Evolutionary conservation across 1,284 basidiomycete species (phyloP), one percentile per base, ranked within the genome.

Genomic region (Cryptococcus sp.): DNA sequence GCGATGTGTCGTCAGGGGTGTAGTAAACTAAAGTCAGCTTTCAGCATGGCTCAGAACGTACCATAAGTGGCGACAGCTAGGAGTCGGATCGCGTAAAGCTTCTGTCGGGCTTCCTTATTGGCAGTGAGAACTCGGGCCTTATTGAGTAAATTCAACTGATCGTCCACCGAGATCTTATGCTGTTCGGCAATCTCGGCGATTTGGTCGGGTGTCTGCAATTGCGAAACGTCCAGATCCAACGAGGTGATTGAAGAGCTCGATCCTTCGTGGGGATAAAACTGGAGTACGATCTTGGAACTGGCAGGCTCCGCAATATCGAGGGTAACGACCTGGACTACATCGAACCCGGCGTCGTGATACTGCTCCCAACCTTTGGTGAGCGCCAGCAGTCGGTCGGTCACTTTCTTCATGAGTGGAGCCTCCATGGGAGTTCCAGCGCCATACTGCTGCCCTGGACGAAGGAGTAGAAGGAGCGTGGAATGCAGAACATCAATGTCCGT

Each of bases 381-480:
- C 13, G 64, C 61, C 32, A 76, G 66, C 1, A 78, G 67, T 2
- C 76, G 69, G 32, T 65, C 60, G 36, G 36, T 14, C 4, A 39
- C 14, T 16, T 19, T 16, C 7, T n/a, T 39, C 16, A 16, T 19
- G 4, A 39, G 7, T 39, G 14, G 7, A 7, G 16, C 7, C 18
- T 39, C 36, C 16, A 39, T 19, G 7, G 36, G 36, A 78, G 22
- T 87, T 83, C 43, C 85, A 2, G 85, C 83, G 14, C 88, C 90
- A 72, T 96, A 97, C 71, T 97, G 92, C 69, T 98, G 93, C 5
- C 92, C 86, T 1, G 93, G 92, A 23, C 94, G 86, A 31, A 97
- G 82, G 40, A 97, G 80, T 22, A 98, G 81, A 58, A 90, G 87
- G 46, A 98, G 79, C 19, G 90, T 82, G 22, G 88, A 79, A 52